Evolutionary conservation across 768 basidiomycete genomes (phyloP), one percentile per base, ranked within the genome.

Genomic region (Terana coerulea): DNA sequence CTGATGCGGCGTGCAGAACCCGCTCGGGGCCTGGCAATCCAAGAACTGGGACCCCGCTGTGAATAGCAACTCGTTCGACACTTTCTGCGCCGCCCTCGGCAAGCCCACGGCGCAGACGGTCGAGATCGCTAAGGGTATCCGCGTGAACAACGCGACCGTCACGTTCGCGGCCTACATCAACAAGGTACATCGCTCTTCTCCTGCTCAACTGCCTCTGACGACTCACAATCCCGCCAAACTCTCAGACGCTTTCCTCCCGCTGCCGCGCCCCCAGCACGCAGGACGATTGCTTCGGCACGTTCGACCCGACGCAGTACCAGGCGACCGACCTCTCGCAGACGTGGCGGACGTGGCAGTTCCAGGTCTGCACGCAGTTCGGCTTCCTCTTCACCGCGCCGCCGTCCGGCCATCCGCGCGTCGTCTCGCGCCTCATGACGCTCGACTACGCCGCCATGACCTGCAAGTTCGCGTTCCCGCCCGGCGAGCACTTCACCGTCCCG

Each of bases 291-390:
- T 98, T 95, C 61, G 92, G 94, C 3, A 89, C 91, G 0, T 83
- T 78, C 57, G 71, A 95, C 52, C 84, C 84, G 53, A 62, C 72
- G 5, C 72, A 79, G 53, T 94, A 79, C 66, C 75, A 77, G 58
- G 71, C 75, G 15, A 79, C 76, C 1, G 80, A 79, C 21, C 69
- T 93, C 14, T 74, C 80, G 47, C 80, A 91, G 61, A 78, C 77
- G 1, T 98, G 95, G 95, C 80, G 92, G 28, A 67, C 84, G 12
- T 98, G 95, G 95, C 60, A 73, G 5, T 97, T 93, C 76, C 95
- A 92, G 71, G 89, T 90, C 51, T 95, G 92, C 72, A 93, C 91
- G 0, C 81, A 95, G 60, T 95, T 92, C 91, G 62, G 59, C 40
- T 64, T 61, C 56, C 54, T 61, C 52, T 52, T 51, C 31, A 84